Evolutionary conservation across 2,329 filamentous ascomycete species (phyloP), one percentile per base, ranked within the genome.

Genomic region (Clonostachys sp.): DNA sequence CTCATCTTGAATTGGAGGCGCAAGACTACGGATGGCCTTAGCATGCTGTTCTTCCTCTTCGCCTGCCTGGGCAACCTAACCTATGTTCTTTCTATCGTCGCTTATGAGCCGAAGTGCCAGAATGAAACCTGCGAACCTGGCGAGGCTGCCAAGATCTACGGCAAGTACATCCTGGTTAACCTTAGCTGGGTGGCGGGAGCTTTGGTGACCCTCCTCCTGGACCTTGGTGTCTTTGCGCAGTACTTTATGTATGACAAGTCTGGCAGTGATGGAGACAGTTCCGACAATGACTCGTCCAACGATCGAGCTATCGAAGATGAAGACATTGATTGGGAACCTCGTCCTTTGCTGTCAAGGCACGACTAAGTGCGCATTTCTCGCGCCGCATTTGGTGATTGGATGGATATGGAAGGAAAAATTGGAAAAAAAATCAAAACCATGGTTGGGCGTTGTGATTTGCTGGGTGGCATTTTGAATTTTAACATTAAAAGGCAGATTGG

Each of bases 41-140:
- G 88, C 54, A 84, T 96, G 70, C 78, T 97, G 12, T 99, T 97
- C 70, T 97, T 97, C 72, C 74, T 97, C 18, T 97, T 99, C 63
- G 94, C 94, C 5, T 97, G 92, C 62, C 81, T 97, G 6, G 94
- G 94, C 3, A 99, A 99, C 64, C 66, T 96, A 54, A 96, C 91
- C 0, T 97, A 95, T 60, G 91, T 96, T 16, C 72, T 96, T 36
- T 91, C 86, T 36, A 97, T 99, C 56, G 78, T 97, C 53, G 91
- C 91, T 1, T 97, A 91, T 60, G 89, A 91, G 50, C 89, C 91
- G 0, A 72, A 78, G 33, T 95, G 89, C 53, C 63, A 61, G 33
- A 61, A 61, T 24, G 17, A 39, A 17, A 56, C 68, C 54, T 96
- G 91, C 68, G 64, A 63, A 24, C 69, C 75, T 0, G 87, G 84